Conservation (phyloP, 768 basidiomycete species). For the Exidia glandulosa region DNA sequence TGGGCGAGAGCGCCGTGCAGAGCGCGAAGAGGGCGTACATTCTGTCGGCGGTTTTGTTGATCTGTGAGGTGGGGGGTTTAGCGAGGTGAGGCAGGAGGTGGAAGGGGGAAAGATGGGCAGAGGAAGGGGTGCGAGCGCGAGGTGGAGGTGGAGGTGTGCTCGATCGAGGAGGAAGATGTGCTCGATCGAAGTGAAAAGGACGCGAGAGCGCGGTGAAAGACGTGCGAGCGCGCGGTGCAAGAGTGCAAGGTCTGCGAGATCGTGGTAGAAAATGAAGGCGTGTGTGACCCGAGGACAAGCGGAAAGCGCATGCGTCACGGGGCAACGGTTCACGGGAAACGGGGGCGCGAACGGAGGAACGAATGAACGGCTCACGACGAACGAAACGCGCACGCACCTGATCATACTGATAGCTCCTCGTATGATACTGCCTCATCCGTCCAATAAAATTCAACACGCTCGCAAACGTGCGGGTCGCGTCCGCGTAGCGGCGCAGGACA, state of each 20-base stretch:
- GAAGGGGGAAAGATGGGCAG: background rate
- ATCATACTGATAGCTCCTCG: constrained; percentile 91
- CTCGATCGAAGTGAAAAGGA: too few species aligned
- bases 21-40: constrained; percentile 97
- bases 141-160: constrained; percentile 7
- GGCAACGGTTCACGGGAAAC: too few species aligned
- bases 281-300: too few species aligned
- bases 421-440: constrained; percentile 94
- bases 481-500: constrained; percentile 87
- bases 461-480: constrained; percentile 90
- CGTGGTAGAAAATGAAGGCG: too few species aligned
- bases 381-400: too few species aligned
- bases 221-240: too few species aligned
- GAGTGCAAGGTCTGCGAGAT: too few species aligned
- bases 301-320: too few species aligned
- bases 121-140: background rate
- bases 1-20: constrained; percentile 82
- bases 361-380: background rate
- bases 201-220: too few species aligned
- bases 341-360: too few species aligned
- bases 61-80: constrained; percentile 37
- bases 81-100: background rate
- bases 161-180: too few species aligned
- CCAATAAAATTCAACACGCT: constrained; percentile 91
- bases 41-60: constrained; percentile 93